A percentile compares a stretch with the other conserved stretches of the same genome.
Evolutionary conservation across 768 basidiomycete species (phyloP).

Genomic region (Leucosporidium creatinivorum): DNA sequence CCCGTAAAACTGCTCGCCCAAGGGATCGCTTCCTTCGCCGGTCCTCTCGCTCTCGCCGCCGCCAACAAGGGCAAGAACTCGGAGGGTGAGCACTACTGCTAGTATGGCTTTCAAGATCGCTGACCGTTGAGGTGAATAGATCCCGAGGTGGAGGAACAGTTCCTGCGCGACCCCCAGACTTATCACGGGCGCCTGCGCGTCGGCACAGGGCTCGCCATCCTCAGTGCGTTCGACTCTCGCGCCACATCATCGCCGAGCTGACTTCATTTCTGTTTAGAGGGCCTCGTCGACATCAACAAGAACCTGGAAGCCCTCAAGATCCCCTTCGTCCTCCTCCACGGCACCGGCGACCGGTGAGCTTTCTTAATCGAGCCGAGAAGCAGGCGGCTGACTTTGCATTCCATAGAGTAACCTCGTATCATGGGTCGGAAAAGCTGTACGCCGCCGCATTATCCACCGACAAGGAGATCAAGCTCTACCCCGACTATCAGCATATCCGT

Average conservation of each 20-base stretch:
- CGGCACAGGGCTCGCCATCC: slow-evolving; percentile 27
- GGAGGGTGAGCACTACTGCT: no score
- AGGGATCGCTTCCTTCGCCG: slow-evolving; percentile 24
- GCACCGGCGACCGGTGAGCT: slow-evolving; percentile 25
- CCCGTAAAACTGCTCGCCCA: slow-evolving; percentile 29
- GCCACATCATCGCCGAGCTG: background rate
- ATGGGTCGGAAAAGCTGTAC: slow-evolving; percentile 24
- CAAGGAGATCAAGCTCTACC: slow-evolving; percentile 31
- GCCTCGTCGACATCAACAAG: slow-evolving; percentile 19
- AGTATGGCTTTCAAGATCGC: no score
- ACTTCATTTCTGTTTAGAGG: background rate
- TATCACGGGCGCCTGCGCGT: slow-evolving; percentile 29
- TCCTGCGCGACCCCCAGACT: background rate
- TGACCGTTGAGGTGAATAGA: no score
- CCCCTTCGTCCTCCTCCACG: slow-evolving; percentile 34
- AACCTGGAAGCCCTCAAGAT: slow-evolving; percentile 20
- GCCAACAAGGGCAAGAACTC: slow-evolving; percentile 36
- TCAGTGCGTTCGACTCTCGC: background rate
- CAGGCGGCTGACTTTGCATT: no score
- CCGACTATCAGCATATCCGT: slow-evolving; percentile 30
- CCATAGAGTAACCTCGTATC: slow-evolving; percentile 19
- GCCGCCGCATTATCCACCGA: slow-evolving; percentile 13
- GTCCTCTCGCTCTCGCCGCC: slow-evolving; percentile 26
- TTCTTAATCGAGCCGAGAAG: no score
- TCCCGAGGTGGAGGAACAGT: slow-evolving; percentile 24